Evolutionary conservation across 495 filamentous ascomycete species (phyloP).

Genomic region (Paragyromitra xinjiangensis): DNA sequence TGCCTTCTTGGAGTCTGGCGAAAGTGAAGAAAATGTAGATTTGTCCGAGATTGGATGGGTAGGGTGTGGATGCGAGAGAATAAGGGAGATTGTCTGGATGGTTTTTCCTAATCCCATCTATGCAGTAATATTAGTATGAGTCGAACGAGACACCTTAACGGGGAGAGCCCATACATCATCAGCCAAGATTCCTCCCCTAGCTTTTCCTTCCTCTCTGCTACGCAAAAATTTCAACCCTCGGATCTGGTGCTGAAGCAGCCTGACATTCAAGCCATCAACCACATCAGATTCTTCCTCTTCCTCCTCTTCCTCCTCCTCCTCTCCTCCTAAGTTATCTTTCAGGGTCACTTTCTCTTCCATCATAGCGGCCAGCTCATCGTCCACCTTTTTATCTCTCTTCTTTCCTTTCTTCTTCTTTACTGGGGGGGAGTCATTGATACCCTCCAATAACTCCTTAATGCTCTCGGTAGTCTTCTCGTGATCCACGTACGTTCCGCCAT

Average conservation of each 20-base stretch:
- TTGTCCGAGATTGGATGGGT: slow-evolving; percentile 61
- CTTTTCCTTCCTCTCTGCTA: slow-evolving; percentile 80
- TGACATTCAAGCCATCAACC: slow-evolving; percentile 85
- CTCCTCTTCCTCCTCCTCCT: slow-evolving; percentile 61
- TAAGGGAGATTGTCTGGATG: slow-evolving; percentile 79
- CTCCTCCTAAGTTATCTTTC: slow-evolving; percentile 13
- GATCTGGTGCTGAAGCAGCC: slow-evolving; percentile 88
- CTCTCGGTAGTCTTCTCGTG: slow-evolving; percentile 56
- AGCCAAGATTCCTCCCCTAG: slow-evolving; percentile 84
- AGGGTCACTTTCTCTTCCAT: slow-evolving; percentile 60
- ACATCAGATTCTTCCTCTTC: slow-evolving; percentile 75
- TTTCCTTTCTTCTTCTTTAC: slow-evolving; percentile 64
- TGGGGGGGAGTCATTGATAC: slow-evolving; percentile 64
- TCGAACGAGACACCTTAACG: not conserved
- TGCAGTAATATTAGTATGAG: slow-evolving; percentile 30
- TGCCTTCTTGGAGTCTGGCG: slow-evolving; percentile 57
- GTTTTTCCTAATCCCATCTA: slow-evolving; percentile 86
- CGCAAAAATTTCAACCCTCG: slow-evolving; percentile 94
- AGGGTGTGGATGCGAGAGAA: slow-evolving; percentile 83
- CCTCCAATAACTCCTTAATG: slow-evolving; percentile 58
- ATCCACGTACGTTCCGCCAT: slow-evolving; percentile 50
- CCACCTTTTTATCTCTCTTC: slow-evolving; percentile 73
- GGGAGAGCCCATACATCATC: slow-evolving; percentile 68
- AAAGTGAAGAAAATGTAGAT: slow-evolving; percentile 55
- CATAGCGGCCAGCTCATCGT: slow-evolving; percentile 83